These are phyloP conservation scores for Claviceps fusiformis DNA, from an alignment of 2,329 filamentous ascomycete genomes.

Conservation along the genomic window DNA sequence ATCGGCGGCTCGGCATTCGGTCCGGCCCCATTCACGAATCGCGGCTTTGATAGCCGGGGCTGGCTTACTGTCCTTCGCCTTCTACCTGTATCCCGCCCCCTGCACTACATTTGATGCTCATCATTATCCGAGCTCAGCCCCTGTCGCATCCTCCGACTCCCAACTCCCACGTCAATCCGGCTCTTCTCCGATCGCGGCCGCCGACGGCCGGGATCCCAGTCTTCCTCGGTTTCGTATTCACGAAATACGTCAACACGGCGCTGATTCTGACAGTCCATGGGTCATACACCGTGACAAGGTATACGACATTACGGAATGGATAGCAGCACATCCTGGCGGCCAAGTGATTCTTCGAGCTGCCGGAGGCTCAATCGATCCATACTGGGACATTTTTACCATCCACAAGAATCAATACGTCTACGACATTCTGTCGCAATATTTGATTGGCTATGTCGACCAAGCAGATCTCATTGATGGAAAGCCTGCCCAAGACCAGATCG, in stretches of 20 bases:
- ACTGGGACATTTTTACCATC: slow-evolving; percentile 59
- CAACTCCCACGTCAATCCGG: neutral
- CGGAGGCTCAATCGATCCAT: slow-evolving; percentile 50
- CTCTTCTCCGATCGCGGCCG: neutral
- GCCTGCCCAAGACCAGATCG: slow-evolving; percentile 38
- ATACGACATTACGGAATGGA: slow-evolving; percentile 59
- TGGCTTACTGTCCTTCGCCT: slow-evolving; percentile 4
- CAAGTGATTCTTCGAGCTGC: slow-evolving; percentile 54
- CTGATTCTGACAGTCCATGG: slow-evolving; percentile 42
- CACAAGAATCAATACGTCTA: slow-evolving; percentile 52
- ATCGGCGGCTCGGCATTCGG: slow-evolving; percentile 5
- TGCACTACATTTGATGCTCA: slow-evolving; percentile 5
- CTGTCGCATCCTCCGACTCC: neutral
- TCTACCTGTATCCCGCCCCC: slow-evolving; percentile 1
- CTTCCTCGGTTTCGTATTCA: slow-evolving; percentile 36
- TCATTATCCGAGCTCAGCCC: neutral
- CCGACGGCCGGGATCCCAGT: slow-evolving; percentile 23
- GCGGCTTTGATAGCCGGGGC: slow-evolving; percentile 5
- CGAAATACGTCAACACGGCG: slow-evolving; percentile 39
- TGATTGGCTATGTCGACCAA: slow-evolving; percentile 46
- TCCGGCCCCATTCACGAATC: slow-evolving; percentile 4
- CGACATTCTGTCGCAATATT: slow-evolving; percentile 50
- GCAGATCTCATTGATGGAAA: slow-evolving; percentile 45
- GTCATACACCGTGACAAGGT: slow-evolving; percentile 50
- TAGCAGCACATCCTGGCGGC: slow-evolving; percentile 51